A percentile compares a stretch with the other conserved stretches of the same genome.
These are phyloP conservation scores for Lanmaoa pseudosensibilis DNA, from an alignment of 768 basidiomycete genomes.

Conservation along the genomic window DNA sequence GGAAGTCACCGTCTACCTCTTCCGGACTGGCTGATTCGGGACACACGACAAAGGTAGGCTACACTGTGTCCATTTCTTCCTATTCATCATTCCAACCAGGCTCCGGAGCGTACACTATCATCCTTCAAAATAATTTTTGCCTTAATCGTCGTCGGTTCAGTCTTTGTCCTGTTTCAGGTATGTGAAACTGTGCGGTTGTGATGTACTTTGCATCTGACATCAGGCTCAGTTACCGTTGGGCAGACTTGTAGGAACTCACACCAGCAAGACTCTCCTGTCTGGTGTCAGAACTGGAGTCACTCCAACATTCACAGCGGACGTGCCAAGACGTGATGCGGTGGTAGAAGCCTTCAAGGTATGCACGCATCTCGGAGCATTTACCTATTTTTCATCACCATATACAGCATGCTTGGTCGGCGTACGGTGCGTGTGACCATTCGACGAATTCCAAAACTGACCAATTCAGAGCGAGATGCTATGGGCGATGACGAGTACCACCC, in stretches of 20 bases:
- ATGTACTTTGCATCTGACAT: background rate
- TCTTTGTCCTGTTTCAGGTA: conserved; percentile 23
- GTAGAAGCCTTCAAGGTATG: conserved; percentile 78
- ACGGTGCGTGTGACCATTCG: conserved; percentile 52
- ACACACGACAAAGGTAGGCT: conserved; percentile 8
- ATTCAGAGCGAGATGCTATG: conserved; percentile 82
- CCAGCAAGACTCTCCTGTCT: conserved; percentile 4
- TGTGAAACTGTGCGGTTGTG: background rate
- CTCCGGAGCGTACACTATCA: background rate
- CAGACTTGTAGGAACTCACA: conserved; percentile 2
- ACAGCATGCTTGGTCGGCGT: conserved; percentile 84
- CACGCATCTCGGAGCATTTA: background rate
- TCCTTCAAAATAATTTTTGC: conserved; percentile 12
- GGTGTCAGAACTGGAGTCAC: conserved; percentile 21
- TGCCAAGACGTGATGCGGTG: conserved; percentile 63
- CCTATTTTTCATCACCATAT: conserved; percentile 14
- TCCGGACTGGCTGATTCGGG: background rate
- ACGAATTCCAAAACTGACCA: conserved; percentile 10
- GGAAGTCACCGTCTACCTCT: conserved; percentile 11
- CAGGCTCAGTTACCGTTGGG: conserved; percentile 20
- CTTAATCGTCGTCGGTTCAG: conserved; percentile 2
- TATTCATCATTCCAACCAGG: conserved; percentile 3
- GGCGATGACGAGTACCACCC: conserved; percentile 94
- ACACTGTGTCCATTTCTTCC: background rate
- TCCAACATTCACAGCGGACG: conserved; percentile 51